Evolutionary conservation across 768 basidiomycete species (phyloP).

Genomic region (Podaxis sp.): DNA sequence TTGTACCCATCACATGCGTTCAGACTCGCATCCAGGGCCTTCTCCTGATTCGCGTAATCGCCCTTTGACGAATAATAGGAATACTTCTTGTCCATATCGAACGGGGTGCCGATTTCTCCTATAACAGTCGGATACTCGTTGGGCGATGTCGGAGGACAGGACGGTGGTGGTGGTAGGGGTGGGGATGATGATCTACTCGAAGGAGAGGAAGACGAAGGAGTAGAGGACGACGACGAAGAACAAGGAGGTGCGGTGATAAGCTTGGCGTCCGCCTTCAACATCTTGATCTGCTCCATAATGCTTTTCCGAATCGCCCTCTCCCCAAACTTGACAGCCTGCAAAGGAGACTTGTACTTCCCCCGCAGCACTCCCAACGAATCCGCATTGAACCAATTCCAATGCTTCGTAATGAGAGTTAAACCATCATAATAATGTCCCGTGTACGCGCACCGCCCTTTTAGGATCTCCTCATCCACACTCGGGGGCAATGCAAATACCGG

Average conservation of each 20-base stretch:
- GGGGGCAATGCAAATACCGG: conserved; percentile 89
- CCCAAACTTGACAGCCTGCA: conserved; percentile 82
- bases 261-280: conserved; percentile 71
- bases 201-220: not conserved
- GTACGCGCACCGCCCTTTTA: conserved; percentile 68
- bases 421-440: conserved; percentile 95
- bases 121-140: conserved; percentile 80
- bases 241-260: conserved; percentile 44
- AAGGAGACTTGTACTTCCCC: conserved; percentile 67
- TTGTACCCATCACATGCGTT: conserved; percentile 79
- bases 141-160: not conserved
- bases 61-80: conserved; percentile 67
- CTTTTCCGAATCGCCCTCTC: conserved; percentile 77
- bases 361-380: conserved; percentile 92
- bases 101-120: conserved; percentile 94
- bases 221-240: not conserved
- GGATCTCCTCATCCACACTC: conserved; percentile 47
- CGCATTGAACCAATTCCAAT: conserved; percentile 95
- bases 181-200: not conserved
- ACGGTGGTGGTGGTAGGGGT: not conserved
- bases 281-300: conserved; percentile 78
- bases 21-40: conserved; percentile 83
- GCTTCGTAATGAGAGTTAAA: conserved; percentile 86
- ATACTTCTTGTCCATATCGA: conserved; percentile 87
- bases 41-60: conserved; percentile 76